Base-by-base conservation (phyloP, 1,139 yeast species). In the Tardiomyces depauwii region DNA sequence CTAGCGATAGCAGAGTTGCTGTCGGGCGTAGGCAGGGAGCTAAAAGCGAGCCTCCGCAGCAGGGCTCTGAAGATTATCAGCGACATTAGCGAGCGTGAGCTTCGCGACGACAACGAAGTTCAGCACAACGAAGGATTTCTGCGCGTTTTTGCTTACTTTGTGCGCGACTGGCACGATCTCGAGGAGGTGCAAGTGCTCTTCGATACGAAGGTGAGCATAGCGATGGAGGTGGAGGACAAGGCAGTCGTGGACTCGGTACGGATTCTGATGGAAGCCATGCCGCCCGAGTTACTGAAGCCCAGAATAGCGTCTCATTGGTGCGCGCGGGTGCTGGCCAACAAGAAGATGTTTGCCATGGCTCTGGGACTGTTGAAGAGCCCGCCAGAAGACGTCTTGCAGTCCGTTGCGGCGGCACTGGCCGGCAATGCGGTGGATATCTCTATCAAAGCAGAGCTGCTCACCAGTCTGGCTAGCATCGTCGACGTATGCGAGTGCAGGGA, bases 1-100 rank as follows among this genome's bases (percentile, higher is more conserved):
- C 49, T 50, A 25, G 52, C 59, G 9, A 45, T 57, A 13, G 60
- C 59, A 6, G 58, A 55, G 36, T 40, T 56, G 1, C 11, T 30
- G n/a, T 30, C 36, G n/a, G 36, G 16, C 16, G 4, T 5, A 5
- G 36, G 16, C 36, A 5, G 36, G 11, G 16, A 12, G 16, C 16
- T 30, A 11, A 14, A 30, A 10, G 3, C 36, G 10, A 12, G 16
- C 36, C 36, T 30, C 11, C 16, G 16, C 36, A 10, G 5, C 11
- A 30, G 36, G 36, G 36, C 11, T 5, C 10, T 30, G 3, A 10
- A 4, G 5, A 30, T 30, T 10, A 3, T 30, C 16, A 13, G 11
- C 36, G 36, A 30, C n/a, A 30, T 30, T 11, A 30, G 36, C 53
- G 36, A 30, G 16, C 36, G 36, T 13, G 54, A 53, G 39, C 47